These are phyloP conservation scores for Fusarium sp. DNA, from an alignment of 2,329 filamentous ascomycete genomes.

Conservation along the genomic window DNA sequence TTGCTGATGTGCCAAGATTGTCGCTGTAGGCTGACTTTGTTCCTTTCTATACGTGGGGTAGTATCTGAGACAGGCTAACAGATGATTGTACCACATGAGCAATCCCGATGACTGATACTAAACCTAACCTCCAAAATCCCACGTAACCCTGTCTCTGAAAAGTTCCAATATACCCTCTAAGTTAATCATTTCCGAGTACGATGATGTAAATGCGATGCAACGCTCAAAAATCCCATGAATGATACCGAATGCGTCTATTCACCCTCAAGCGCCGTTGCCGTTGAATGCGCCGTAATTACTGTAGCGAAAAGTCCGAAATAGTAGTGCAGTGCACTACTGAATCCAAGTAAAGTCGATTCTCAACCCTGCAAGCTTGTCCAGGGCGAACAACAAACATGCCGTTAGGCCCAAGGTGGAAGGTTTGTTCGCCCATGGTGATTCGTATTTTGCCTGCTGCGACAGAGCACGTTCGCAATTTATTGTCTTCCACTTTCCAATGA, in stretches of 20 bases:
- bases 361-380: constrained; percentile 53
- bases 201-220: not conserved
- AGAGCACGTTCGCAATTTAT: constrained; percentile 55
- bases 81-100: constrained; percentile 41
- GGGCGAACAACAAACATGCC: constrained; percentile 60
- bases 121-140: constrained; percentile 1
- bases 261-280: not conserved
- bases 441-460: constrained; percentile 57
- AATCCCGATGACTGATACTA: constrained; percentile 20
- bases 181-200: not conserved
- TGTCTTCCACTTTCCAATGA: constrained; percentile 48
- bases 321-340: constrained; percentile 58
- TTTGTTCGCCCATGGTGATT: constrained; percentile 53
- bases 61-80: constrained; percentile 36
- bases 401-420: constrained; percentile 58
- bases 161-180: not conserved
- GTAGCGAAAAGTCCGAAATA: constrained; percentile 43
- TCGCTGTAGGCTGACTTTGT: constrained; percentile 29
- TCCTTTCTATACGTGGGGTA: constrained; percentile 19
- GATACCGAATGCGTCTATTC: constrained; percentile 6
- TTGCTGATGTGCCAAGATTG: constrained; percentile 16
- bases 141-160: not conserved
- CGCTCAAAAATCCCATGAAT: constrained; percentile 11
- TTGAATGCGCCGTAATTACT: constrained; percentile 5
- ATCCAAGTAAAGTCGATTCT: constrained; percentile 60